Conservation (phyloP, 2,329 filamentous ascomycete species). For the Curvularia sp. region DNA sequence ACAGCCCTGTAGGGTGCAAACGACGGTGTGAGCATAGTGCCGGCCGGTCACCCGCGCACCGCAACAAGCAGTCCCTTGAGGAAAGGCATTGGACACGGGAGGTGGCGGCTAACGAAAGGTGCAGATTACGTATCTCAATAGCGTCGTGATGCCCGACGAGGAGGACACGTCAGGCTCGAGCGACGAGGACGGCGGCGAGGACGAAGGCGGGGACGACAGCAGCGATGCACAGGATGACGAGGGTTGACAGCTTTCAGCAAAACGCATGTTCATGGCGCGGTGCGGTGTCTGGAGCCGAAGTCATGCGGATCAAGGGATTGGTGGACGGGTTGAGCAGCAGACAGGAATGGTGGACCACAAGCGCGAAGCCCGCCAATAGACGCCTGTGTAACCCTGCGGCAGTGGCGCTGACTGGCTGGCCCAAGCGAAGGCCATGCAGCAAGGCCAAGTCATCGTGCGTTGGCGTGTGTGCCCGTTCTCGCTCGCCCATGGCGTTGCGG, state of each 20-base stretch:
- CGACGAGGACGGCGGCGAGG: conserved; percentile 33
- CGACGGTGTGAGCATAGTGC: conserved; percentile 23
- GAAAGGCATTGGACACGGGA: conserved; percentile 4
- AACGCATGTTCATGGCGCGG: conserved; percentile 30
- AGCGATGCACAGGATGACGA: conserved; percentile 19
- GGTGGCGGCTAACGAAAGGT: conserved; percentile 30
- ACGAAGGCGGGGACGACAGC: conserved; percentile 28
- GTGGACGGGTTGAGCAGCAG: conserved; percentile 17
- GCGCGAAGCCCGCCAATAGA: conserved; percentile 39
- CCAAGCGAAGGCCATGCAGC: conserved; percentile 25
- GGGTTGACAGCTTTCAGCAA: conserved; percentile 21
- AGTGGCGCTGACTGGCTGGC: conserved; percentile 26
- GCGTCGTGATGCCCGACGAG: conserved; percentile 57
- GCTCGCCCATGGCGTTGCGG: conserved; percentile 4
- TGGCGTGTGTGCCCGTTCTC: conserved; percentile 24
- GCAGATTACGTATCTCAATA: conserved; percentile 60
- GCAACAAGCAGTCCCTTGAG: neutral
- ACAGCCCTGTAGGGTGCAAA: conserved; percentile 28
- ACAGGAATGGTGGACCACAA: conserved; percentile 20
- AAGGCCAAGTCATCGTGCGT: conserved; percentile 23
- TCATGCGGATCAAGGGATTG: conserved; percentile 11
- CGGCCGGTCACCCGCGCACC: conserved; percentile 37
- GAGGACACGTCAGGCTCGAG: conserved; percentile 43
- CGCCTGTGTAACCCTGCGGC: conserved; percentile 24
- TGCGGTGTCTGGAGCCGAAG: conserved; percentile 19